Evolutionary conservation across 1,284 basidiomycete genomes (phyloP).

Genomic region (Puccinia horiana): DNA sequence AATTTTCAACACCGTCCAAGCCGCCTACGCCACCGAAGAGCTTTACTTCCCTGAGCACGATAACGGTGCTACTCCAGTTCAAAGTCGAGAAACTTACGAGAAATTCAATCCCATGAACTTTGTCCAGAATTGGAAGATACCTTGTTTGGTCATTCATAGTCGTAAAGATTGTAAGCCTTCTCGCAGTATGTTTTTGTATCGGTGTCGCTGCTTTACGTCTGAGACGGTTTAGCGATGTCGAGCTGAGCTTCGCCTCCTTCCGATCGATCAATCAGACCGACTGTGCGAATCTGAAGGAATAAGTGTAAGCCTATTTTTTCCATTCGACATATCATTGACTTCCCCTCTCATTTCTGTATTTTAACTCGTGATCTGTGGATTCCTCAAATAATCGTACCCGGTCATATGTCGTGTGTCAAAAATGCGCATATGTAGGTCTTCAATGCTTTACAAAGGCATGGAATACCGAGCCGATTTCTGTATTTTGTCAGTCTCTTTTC

Average conservation of each 20-base stretch:
- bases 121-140: conserved; percentile 53
- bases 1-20: conserved; percentile 51
- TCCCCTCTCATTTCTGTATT: neutral
- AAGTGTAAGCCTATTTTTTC: conserved; percentile 9
- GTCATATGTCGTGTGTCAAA: neutral
- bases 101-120: conserved; percentile 51
- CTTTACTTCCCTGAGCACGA: conserved; percentile 55
- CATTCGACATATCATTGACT: neutral
- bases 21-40: conserved; percentile 54
- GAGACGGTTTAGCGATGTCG: neutral
- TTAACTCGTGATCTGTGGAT: neutral
- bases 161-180: conserved; percentile 53
- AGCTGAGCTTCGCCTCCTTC: neutral
- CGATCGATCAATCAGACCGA: conserved; percentile 11
- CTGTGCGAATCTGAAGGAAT: conserved; percentile 48
- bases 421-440: conserved; percentile 51
- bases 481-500: conserved; percentile 51
- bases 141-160: conserved; percentile 54
- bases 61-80: conserved; percentile 53
- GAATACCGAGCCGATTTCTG: conserved; percentile 53
- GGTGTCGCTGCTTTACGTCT: conserved; percentile 45
- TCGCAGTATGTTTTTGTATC: conserved; percentile 29
- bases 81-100: conserved; percentile 40
- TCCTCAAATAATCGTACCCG: neutral
- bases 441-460: conserved; percentile 53